Percentiles rank a stretch among this genome's conserved stretches.
These are phyloP conservation scores for Neurospora sp. DNA, from an alignment of 495 filamentous ascomycete species.

Conservation along the genomic window DNA sequence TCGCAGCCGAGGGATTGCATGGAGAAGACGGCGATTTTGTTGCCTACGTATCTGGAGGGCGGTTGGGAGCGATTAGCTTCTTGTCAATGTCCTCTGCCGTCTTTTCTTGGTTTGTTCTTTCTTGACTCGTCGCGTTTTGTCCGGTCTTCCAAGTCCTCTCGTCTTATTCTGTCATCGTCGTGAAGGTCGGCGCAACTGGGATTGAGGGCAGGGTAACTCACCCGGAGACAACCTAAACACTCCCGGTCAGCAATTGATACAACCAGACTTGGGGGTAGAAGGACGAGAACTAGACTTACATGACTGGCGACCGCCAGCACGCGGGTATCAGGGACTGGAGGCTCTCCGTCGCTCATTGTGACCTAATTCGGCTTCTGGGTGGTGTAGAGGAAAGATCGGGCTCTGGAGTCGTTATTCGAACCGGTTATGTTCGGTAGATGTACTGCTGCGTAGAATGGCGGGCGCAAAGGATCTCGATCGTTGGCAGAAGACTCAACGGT, in stretches of 20 bases:
- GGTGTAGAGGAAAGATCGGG: background rate
- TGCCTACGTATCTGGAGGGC: constrained; percentile 75
- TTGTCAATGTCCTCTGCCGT: no score
- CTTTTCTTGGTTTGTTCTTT: background rate
- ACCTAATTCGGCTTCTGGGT: background rate
- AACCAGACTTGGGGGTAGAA: background rate
- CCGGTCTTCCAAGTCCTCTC: background rate
- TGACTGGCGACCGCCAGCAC: constrained; percentile 95
- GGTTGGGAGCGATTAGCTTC: background rate
- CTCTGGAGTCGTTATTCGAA: background rate
- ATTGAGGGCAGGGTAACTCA: constrained; percentile 31
- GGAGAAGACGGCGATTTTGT: constrained; percentile 86
- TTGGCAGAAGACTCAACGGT: background rate
- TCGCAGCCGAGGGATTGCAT: constrained; percentile 91
- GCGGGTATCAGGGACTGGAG: constrained; percentile 69
- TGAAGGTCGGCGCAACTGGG: background rate
- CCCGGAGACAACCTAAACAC: constrained; percentile 65
- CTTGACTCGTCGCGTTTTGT: constrained; percentile 1
- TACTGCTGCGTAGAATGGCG: background rate
- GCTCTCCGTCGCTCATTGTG: constrained; percentile 28
- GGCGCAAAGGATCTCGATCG: background rate
- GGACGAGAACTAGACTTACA: constrained; percentile 48
- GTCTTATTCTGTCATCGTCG: no score
- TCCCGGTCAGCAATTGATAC: constrained; percentile 22
- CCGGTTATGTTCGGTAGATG: background rate